Evolutionary conservation across 2,329 filamentous ascomycete species (phyloP).

Genomic region (Triangularia verruculosa): DNA sequence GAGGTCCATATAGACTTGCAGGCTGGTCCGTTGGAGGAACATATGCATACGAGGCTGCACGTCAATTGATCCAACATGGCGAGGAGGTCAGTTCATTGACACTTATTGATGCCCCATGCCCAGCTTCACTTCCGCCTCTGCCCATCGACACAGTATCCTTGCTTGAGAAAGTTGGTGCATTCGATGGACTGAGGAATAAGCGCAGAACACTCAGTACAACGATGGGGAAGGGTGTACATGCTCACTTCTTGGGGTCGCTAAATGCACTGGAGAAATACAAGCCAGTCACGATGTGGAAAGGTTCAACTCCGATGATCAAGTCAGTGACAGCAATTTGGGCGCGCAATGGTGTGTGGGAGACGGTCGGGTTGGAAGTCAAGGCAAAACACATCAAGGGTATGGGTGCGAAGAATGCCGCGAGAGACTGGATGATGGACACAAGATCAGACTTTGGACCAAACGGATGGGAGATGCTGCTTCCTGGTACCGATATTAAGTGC

Average conservation of each 20-base stretch:
- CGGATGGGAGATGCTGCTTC: conserved; percentile 12
- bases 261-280: conserved; percentile 9
- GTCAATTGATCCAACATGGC: conserved; percentile 9
- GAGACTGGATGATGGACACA: conserved; percentile 18
- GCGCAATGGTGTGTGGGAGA: conserved; percentile 13
- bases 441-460: conserved; percentile 4
- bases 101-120: conserved; percentile 17
- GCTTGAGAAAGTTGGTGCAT: conserved; percentile 12
- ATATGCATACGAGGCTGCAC: conserved; percentile 18
- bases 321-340: conserved; percentile 10
- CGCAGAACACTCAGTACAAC: neutral
- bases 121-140: conserved; percentile 10
- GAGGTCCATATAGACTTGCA: conserved; percentile 16
- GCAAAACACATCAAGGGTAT: neutral
- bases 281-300: neutral
- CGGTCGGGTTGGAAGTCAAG: conserved; percentile 7
- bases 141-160: conserved; percentile 11
- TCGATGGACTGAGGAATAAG: conserved; percentile 11
- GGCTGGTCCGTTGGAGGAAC: conserved; percentile 23
- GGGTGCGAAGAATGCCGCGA: conserved; percentile 5
- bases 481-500: conserved; percentile 7
- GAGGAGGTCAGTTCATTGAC: conserved; percentile 10
- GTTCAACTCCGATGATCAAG: neutral
- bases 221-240: conserved; percentile 6
- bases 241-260: conserved; percentile 12